These are phyloP conservation scores for Coemansia sp. DNA, from an alignment of 192 early-diverging fungal genomes.

Conservation along the genomic window DNA sequence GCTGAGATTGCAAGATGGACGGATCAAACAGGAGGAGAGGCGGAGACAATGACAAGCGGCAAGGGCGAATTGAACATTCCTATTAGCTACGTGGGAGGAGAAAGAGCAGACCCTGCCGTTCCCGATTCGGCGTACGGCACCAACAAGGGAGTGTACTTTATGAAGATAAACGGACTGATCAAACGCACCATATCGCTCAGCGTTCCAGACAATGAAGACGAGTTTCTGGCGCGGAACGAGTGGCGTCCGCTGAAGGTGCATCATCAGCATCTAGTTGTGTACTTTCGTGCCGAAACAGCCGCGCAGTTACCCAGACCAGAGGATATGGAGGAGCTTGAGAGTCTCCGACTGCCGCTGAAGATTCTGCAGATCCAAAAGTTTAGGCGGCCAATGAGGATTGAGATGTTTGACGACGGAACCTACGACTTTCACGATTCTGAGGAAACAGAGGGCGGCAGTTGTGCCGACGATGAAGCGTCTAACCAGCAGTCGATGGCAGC, in stretches of 20 bases:
- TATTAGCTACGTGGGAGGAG: neutral
- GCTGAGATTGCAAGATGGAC: constrained; percentile 22
- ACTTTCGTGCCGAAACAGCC: constrained; percentile 33
- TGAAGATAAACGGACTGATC: constrained; percentile 65
- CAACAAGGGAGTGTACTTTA: constrained; percentile 45
- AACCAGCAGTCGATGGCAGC: neutral
- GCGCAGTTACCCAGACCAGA: constrained; percentile 23
- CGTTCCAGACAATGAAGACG: constrained; percentile 52
- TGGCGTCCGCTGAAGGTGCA: constrained; percentile 21
- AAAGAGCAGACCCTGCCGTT: neutral
- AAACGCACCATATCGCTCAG: constrained; percentile 80
- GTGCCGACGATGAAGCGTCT: neutral
- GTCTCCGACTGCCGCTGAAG: constrained; percentile 24
- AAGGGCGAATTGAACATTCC: neutral
- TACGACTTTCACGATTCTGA: constrained; percentile 36
- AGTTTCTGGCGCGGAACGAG: constrained; percentile 15
- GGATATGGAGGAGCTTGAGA: constrained; percentile 45
- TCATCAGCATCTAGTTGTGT: constrained; percentile 45
- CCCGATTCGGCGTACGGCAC: constrained; percentile 1
- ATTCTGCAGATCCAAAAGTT: constrained; percentile 43
- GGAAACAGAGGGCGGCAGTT: constrained; percentile 14
- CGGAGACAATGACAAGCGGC: neutral
- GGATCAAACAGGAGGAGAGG: too few species aligned
- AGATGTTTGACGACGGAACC: constrained; percentile 17
- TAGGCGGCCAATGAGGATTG: constrained; percentile 29